Evolutionary conservation across 2,329 filamentous ascomycete species (phyloP).

Genomic region (Alternaria novae-zelandiae): DNA sequence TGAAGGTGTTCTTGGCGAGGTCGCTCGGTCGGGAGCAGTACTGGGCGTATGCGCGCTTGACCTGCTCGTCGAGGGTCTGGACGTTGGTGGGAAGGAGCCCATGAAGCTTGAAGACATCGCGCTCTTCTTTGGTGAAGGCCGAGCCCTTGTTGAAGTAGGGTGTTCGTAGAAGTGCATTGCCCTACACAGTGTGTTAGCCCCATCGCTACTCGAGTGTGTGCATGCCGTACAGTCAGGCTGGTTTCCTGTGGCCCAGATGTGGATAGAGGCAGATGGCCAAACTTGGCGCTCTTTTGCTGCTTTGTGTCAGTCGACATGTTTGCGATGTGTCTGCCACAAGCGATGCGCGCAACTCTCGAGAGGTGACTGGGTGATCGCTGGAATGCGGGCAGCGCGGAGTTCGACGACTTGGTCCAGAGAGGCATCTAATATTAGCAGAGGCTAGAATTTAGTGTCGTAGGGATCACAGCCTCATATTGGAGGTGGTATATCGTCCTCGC

Average conservation of each 20-base stretch:
- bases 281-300: slow-evolving; percentile 39
- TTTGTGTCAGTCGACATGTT: slow-evolving; percentile 21
- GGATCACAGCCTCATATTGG: background rate
- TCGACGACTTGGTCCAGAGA: background rate
- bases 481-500: background rate
- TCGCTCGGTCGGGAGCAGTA: slow-evolving; percentile 68
- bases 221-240: slow-evolving; percentile 42
- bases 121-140: slow-evolving; percentile 73
- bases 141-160: slow-evolving; percentile 84
- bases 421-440: background rate
- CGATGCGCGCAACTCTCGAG: background rate
- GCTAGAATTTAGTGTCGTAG: background rate
- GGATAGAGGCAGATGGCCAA: slow-evolving; percentile 49
- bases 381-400: background rate
- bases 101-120: slow-evolving; percentile 71
- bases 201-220: background rate
- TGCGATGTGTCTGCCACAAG: background rate
- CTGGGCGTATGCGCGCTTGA: slow-evolving; percentile 78
- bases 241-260: slow-evolving; percentile 52
- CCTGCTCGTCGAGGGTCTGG: slow-evolving; percentile 79
- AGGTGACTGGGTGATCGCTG: background rate
- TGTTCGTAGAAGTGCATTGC: slow-evolving; percentile 64
- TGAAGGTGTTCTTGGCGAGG: slow-evolving; percentile 84
- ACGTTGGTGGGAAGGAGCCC: slow-evolving; percentile 75
- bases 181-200: slow-evolving; percentile 23